A percentile compares a stretch with the other conserved stretches of the same genome.
These are phyloP conservation scores for Auriscalpium orientale DNA, from an alignment of 768 basidiomycete species.

Conservation along the genomic window DNA sequence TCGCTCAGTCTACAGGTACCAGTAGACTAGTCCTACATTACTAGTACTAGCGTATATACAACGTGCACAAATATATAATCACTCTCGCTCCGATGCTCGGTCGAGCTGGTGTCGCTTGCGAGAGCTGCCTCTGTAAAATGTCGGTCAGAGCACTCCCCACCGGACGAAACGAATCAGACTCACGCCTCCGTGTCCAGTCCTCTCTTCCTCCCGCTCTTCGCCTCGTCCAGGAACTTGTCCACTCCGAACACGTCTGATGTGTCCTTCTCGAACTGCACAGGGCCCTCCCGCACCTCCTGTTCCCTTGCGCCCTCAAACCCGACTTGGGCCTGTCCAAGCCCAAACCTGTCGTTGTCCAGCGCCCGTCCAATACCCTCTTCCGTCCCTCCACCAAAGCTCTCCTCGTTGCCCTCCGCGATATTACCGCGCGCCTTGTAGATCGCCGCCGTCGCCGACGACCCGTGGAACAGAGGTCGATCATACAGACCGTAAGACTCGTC, in stretches of 20 bases:
- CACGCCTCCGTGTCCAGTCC: constrained; percentile 73
- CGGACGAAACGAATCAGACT: constrained; percentile 22
- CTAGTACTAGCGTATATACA: too few relatives aligned
- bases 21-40: too few relatives aligned
- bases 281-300: constrained; percentile 82
- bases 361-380: constrained; percentile 91
- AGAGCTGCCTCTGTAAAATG: constrained; percentile 39
- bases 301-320: constrained; percentile 90
- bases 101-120: constrained; percentile 67
- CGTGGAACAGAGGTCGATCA: constrained; percentile 92
- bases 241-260: constrained; percentile 94
- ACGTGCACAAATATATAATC: not conserved
- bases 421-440: constrained; percentile 96
- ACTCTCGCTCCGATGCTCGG: constrained; percentile 42
- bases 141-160: not conserved
- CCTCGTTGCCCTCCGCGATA: constrained; percentile 78
- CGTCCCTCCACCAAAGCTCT: constrained; percentile 89
- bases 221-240: constrained; percentile 95
- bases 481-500: constrained; percentile 94
- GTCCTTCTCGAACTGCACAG: constrained; percentile 99
- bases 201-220: constrained; percentile 90
- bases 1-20: too few relatives aligned
- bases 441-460: constrained; percentile 95
- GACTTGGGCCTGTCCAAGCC: constrained; percentile 71
- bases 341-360: constrained; percentile 90